phyloP scores from a whole-genome alignment of 805 yeast genomes.

The Lipomyces yamanashiensis region DNA sequence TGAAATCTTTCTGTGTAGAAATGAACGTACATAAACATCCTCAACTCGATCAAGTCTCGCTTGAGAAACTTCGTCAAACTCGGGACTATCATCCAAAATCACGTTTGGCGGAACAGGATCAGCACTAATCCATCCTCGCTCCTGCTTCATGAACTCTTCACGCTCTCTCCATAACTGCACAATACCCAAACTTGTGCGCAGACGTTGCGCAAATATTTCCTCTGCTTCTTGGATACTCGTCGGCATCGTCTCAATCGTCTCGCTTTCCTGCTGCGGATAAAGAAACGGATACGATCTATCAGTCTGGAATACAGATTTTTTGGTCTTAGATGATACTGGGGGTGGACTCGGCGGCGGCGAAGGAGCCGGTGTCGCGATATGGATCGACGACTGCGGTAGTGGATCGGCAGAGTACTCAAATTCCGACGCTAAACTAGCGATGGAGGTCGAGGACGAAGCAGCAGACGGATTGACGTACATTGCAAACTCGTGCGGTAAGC shows the following conservation, averaged over 20 bases:
- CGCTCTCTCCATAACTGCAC: constrained; percentile 75
- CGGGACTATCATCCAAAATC: not conserved
- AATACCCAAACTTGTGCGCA: constrained; percentile 68
- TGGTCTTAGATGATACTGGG: constrained; percentile 36
- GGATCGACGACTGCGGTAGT: constrained; percentile 61
- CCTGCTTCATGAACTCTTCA: constrained; percentile 71
- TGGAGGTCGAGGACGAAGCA: constrained; percentile 60
- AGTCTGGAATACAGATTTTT: constrained; percentile 57
- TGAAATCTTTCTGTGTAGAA: not conserved
- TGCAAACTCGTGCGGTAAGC: constrained; percentile 52
- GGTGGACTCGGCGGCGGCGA: constrained; percentile 71
- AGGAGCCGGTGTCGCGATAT: constrained; percentile 86
- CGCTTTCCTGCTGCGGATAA: constrained; percentile 54
- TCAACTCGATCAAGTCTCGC: constrained; percentile 20
- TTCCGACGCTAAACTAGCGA: constrained; percentile 41
- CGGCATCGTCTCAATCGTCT: constrained; percentile 53
- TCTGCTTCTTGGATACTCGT: constrained; percentile 80
- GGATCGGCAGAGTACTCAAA: constrained; percentile 50
- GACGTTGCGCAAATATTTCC: constrained; percentile 62
- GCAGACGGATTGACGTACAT: constrained; percentile 41
- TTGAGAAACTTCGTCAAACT: constrained; percentile 1
- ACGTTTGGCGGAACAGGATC: constrained; percentile 1
- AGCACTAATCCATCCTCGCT: constrained; percentile 59
- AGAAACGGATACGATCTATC: constrained; percentile 70
- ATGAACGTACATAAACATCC: constrained; percentile 18